phyloP scores from a whole-genome alignment of 163 green algal genomes.

The Coccomyxa subellipsoidea region DNA sequence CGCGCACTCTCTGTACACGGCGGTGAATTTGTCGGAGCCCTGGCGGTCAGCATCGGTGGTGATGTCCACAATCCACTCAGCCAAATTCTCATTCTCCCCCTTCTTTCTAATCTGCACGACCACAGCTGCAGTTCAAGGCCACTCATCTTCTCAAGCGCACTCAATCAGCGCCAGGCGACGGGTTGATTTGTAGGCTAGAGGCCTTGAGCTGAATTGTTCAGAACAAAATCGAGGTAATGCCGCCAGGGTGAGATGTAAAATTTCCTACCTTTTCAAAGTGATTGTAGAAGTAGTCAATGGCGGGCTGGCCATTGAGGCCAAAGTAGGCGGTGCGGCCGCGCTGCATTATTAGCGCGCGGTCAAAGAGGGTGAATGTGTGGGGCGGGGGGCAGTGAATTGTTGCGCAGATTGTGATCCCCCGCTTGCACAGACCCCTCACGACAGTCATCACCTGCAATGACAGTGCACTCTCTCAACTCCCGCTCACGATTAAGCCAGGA shows the following conservation, averaged over 20 bases:
- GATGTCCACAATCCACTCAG: constrained; percentile 75
- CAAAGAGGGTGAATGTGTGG: constrained; percentile 61
- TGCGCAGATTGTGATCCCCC: constrained; percentile 72
- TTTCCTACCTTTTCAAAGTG: constrained; percentile 2
- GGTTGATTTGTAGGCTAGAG: too few species aligned
- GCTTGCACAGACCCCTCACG: constrained; percentile 33
- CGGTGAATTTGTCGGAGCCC: constrained; percentile 12
- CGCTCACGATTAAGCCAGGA: too few species aligned
- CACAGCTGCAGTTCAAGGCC: background rate
- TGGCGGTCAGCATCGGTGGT: constrained; percentile 52
- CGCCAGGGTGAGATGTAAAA: background rate
- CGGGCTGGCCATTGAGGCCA: constrained; percentile 38
- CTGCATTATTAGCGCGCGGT: constrained; percentile 75
- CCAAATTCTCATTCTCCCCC: constrained; percentile 15
- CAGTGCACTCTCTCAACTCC: background rate
- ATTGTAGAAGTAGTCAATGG: constrained; percentile 16
- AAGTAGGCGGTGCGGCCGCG: constrained; percentile 69
- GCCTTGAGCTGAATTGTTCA: too few species aligned
- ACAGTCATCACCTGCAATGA: background rate
- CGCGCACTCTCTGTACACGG: background rate
- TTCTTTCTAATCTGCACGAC: constrained; percentile 5
- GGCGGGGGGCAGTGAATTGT: constrained; percentile 83
- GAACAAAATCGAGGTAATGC: too few species aligned
- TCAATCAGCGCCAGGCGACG: too few species aligned
- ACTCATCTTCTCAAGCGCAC: too few species aligned